Base-by-base conservation (phyloP, 2,329 filamentous ascomycete species). In the Lecanicillium sp. region DNA sequence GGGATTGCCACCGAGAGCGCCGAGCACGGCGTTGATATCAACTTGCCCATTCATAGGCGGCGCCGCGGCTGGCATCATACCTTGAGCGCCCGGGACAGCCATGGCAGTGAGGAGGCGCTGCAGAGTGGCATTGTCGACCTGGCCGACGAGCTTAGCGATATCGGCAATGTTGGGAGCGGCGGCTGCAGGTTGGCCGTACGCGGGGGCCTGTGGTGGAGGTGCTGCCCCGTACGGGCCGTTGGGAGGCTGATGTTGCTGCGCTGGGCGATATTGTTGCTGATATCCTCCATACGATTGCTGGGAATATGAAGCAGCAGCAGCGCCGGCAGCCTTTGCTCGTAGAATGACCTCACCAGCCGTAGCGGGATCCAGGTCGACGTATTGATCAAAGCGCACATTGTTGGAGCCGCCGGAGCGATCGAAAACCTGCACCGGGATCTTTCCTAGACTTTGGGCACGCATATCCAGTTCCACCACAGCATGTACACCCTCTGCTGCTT, bases 401-500 rank as follows among this genome's bases (percentile, higher is more conserved):
- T 79, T 79, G 15, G 74, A 72, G n/a, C 87, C 87, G 9, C 74
- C 77, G 33, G 81, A 84, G 21, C 90, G 84, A 65, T 95, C 86
- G 60, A 96, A 96, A 5, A 95, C 79, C 57, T 91, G 87, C 3
- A 96, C 70, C 0, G 86, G 80, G 43, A 97, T 85, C 61, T 84
- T 90, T 54, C 83, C 82, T 2, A 77, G 77, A 27, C 75, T 72
- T 59, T 95, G 85, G 19, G 87, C 79, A 38, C 75, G 72, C 43
- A 81, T 73, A 51, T 86, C 83, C 12, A 97, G 76, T 57, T 89
- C 84, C 5, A 88, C 82, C 12, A 96, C 86, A 8, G 86, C 91
- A 44, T 87, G 78, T 1, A 96, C 91, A 15, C 93, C 91, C 64
- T 97, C 90, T 10, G 90, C 71, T 30, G 94, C 87, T 62, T 95